Evolutionary conservation across 1,139 yeast genomes (phyloP), one percentile per base, ranked within the genome.

Genomic region (Yamadazyma dushanensis): DNA sequence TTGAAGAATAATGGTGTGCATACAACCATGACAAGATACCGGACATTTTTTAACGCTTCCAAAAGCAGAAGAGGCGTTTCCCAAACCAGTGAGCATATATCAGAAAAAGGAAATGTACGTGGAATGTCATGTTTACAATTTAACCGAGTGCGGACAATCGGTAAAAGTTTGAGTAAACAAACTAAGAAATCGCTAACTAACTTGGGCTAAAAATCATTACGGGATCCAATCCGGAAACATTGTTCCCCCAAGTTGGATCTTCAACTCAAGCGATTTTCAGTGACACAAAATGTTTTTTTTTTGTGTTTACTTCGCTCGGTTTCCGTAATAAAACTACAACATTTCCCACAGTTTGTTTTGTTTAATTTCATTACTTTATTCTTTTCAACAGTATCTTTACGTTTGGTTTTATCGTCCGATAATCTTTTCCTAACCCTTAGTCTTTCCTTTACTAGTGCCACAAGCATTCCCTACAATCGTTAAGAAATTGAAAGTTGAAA

Each of bases 351-450:
- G 19, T 5, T 4, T 16, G 8, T 30, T n/a, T 26, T 26, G 19
- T 16, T 14, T 10, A 20, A 5, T 31, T 35, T 29, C 30, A 26
- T 11, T 10, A 11, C 11, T 8, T 13, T 22, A 11, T 24, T 24
- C n/a, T n/a, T 24, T 8, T 24, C 14, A 5, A 24, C 14, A 11
- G n/a, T 13, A 4, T 8, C 16, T 14, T 8, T 24, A 8, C 11
- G 18, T 23, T 25, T 8, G 26, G 15, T 24, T 25, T 16, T 27
- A 22, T 27, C 17, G 15, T 18, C 15, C 27, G n/a, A 24, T 24
- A 11, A 10, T 15, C 18, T 15, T 13, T n/a, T 21, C 29, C 29
- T 59, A 50, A 43, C 57, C 63, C 59, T 57, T 50, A 57, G 64
- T 59, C 64, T 49, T 53, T 57, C 63, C 46, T 57, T 56, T 37